Percentiles rank a stretch among this genome's conserved stretches.
Evolutionary conservation across 257 asterid genomes (phyloP).

Genomic region (Catharanthus roseus): DNA sequence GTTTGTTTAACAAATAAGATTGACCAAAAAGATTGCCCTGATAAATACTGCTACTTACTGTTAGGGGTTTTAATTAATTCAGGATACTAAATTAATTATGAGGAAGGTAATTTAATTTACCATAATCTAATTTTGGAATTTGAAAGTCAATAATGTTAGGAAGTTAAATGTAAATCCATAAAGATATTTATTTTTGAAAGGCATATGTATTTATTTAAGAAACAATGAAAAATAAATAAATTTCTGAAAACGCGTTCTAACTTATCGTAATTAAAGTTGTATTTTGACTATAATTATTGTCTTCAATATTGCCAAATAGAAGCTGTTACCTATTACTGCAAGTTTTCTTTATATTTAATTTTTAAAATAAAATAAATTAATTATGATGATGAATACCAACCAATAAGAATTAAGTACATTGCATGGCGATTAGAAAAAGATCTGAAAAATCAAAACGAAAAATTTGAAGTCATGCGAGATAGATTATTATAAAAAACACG

Average conservation of each 20-base stretch:
- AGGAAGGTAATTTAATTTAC: constrained; percentile 1
- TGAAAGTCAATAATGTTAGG: not conserved
- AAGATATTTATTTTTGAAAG: too few relatives aligned
- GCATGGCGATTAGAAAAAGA: too few relatives aligned
- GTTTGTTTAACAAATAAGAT: not conserved
- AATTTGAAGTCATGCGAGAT: not conserved
- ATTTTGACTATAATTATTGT: not conserved
- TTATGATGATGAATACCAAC: not conserved
- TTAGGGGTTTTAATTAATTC: too few relatives aligned
- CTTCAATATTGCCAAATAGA: not conserved
- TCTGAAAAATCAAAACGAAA: not conserved
- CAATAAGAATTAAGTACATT: not conserved
- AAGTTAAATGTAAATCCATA: not conserved
- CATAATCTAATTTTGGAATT: not conserved
- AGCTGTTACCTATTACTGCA: not conserved
- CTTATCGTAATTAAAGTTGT: constrained; percentile 2
- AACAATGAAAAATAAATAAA: not conserved
- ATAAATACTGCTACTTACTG: not conserved
- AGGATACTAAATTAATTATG: not conserved
- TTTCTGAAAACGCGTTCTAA: not conserved
- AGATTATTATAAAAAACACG: not conserved
- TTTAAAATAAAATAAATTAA: too few relatives aligned
- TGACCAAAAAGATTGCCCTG: not conserved
- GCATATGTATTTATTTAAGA: not conserved
- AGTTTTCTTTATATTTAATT: not conserved